Evolutionary conservation across 495 filamentous ascomycete genomes (phyloP).

Genomic region (Penicillium riverlandense): DNA sequence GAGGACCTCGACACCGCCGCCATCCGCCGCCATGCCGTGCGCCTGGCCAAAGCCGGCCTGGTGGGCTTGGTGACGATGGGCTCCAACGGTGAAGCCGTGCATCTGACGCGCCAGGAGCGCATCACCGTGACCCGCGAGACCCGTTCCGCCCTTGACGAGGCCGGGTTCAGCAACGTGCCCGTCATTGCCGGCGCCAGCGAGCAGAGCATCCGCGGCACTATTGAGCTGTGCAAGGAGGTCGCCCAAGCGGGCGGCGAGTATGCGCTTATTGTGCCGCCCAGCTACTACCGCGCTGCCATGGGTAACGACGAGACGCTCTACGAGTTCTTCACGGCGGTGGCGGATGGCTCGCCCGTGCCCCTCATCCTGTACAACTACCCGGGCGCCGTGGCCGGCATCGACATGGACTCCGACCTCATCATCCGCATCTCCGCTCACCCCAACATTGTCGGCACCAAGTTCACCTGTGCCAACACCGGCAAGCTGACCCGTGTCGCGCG

Average conservation of each 20-base stretch:
- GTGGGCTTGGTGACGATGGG: slow-evolving; percentile 84
- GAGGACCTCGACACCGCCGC: slow-evolving; percentile 77
- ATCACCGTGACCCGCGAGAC: slow-evolving; percentile 69
- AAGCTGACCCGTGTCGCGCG: slow-evolving; percentile 80
- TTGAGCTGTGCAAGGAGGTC: slow-evolving; percentile 66
- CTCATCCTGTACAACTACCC: slow-evolving; percentile 91
- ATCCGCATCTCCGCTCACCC: slow-evolving; percentile 74
- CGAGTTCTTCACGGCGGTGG: slow-evolving; percentile 70
- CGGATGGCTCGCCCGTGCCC: slow-evolving; percentile 66
- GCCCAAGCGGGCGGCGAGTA: slow-evolving; percentile 69
- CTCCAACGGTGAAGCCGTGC: slow-evolving; percentile 83
- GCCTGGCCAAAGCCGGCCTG: slow-evolving; percentile 74
- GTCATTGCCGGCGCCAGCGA: slow-evolving; percentile 78
- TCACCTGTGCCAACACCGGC: slow-evolving; percentile 85
- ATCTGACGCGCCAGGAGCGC: slow-evolving; percentile 70
- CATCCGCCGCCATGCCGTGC: slow-evolving; percentile 72
- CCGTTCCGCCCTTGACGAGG: slow-evolving; percentile 73
- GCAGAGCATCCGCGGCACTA: slow-evolving; percentile 68
- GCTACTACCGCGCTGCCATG: slow-evolving; percentile 75
- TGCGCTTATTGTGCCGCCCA: slow-evolving; percentile 68
- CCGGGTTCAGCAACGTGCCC: slow-evolving; percentile 66
- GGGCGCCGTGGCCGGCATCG: slow-evolving; percentile 82
- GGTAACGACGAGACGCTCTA: slow-evolving; percentile 66
- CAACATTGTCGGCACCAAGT: slow-evolving; percentile 84
- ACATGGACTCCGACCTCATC: slow-evolving; percentile 85